A percentile compares a stretch with the other conserved stretches of the same genome.
These are phyloP conservation scores for Fistulinella prunicolor DNA, from an alignment of 768 basidiomycete species.

Conservation along the genomic window DNA sequence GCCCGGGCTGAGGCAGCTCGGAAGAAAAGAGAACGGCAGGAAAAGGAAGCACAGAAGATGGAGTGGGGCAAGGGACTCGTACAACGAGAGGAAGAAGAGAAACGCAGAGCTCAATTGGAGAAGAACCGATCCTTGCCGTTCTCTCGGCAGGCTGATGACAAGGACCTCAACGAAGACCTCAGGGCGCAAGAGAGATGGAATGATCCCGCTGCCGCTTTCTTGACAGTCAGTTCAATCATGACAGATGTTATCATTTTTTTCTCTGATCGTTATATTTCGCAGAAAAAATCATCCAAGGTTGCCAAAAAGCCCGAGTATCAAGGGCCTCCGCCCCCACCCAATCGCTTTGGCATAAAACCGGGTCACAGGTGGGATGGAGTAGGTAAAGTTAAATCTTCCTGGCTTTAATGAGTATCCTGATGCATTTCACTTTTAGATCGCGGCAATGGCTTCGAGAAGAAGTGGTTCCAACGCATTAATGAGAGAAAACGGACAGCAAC, in stretches of 20 bases:
- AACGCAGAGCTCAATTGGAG: conserved; percentile 60
- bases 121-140: conserved; percentile 64
- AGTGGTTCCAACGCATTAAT: conserved; percentile 82
- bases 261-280: conserved; percentile 9
- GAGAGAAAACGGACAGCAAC: conserved; percentile 62
- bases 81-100: conserved; percentile 79
- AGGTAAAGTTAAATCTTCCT: conserved; percentile 47
- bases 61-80: conserved; percentile 98
- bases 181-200: conserved; percentile 88
- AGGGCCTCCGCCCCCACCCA: conserved; percentile 88
- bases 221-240: conserved; percentile 58
- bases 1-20: conserved; percentile 82
- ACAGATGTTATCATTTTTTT: not conserved
- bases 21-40: conserved; percentile 75
- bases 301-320: conserved; percentile 81
- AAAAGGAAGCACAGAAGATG: conserved; percentile 89
- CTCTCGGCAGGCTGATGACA: conserved; percentile 79
- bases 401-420: conserved; percentile 2
- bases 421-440: conserved; percentile 54
- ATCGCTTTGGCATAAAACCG: conserved; percentile 92
- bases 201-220: conserved; percentile 94
- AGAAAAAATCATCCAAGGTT: conserved; percentile 77
- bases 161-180: conserved; percentile 79
- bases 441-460: conserved; percentile 92
- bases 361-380: conserved; percentile 99